Percentiles rank a stretch among this genome's conserved stretches.
These are phyloP conservation scores for Cladosporium sphaerospermum DNA, from an alignment of 2,329 filamentous ascomycete species.

Conservation along the genomic window DNA sequence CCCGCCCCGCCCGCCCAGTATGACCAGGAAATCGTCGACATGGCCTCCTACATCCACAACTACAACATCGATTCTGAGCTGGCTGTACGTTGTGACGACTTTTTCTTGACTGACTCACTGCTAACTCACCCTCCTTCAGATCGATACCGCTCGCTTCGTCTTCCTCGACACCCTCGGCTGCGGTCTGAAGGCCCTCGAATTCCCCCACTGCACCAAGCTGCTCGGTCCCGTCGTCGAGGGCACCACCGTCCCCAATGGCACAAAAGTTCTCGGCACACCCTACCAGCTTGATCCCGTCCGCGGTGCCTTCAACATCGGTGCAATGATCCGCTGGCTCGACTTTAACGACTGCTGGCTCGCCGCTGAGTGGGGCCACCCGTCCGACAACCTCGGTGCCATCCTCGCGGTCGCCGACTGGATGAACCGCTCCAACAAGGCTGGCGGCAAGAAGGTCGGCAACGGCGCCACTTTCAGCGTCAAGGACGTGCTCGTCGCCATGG, in stretches of 20 bases:
- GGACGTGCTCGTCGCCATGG: conserved; percentile 86
- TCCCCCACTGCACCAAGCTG: conserved; percentile 93
- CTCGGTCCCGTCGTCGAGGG: conserved; percentile 87
- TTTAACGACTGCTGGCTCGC: conserved; percentile 99
- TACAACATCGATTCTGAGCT: conserved; percentile 86
- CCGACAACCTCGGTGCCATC: conserved; percentile 95
- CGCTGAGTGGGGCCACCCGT: conserved; percentile 97
- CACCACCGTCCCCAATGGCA: conserved; percentile 84
- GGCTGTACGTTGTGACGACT: conserved; percentile 59
- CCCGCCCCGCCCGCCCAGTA: conserved; percentile 44
- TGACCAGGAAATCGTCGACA: conserved; percentile 90
- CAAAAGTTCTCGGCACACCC: conserved; percentile 82
- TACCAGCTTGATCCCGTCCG: conserved; percentile 94
- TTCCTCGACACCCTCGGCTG: conserved; percentile 96
- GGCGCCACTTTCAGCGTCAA: conserved; percentile 80
- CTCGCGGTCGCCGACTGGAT: conserved; percentile 96
- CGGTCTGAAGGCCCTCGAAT: conserved; percentile 88
- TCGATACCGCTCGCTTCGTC: conserved; percentile 92
- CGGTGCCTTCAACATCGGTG: conserved; percentile 96
- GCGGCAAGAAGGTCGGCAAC: conserved; percentile 58
- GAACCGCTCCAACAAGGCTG: conserved; percentile 85
- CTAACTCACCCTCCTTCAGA: conserved; percentile 45
- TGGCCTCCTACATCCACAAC: conserved; percentile 90
- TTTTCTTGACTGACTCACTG: not conserved
- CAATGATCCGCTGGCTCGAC: conserved; percentile 98